Conservation (phyloP, 2,329 filamentous ascomycete species). For the Colletotrichum abscissum region DNA sequence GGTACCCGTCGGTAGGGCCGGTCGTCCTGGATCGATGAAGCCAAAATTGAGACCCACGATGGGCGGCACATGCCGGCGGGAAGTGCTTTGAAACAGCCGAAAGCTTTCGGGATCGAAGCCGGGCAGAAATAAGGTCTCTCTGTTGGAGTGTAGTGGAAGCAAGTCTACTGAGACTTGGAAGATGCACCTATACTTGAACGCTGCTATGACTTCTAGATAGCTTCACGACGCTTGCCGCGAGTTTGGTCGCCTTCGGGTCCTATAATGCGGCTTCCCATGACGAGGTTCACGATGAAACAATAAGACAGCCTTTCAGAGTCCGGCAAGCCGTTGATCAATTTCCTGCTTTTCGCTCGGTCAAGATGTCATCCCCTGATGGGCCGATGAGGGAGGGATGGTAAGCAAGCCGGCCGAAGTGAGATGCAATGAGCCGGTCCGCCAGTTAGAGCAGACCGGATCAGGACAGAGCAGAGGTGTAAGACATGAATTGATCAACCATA, state of each 20-base stretch:
- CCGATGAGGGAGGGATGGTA: not conserved
- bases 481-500: not conserved
- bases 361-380: not conserved
- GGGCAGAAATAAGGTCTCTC: not conserved
- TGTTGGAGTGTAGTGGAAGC: not conserved
- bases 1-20: not conserved
- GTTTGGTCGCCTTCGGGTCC: not conserved
- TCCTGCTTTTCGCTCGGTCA: not conserved
- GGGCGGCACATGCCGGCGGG: not conserved
- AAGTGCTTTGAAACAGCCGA: not conserved
- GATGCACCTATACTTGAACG: not conserved
- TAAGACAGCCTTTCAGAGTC: not conserved
- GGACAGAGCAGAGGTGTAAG: not conserved
- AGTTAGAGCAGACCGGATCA: not conserved
- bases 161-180: not conserved
- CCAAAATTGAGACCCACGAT: not conserved
- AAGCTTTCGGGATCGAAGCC: not conserved
- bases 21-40: not conserved
- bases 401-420: not conserved
- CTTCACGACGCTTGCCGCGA: not conserved
- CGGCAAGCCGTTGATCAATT: not conserved
- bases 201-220: not conserved
- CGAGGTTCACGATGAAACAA: not conserved
- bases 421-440: not conserved
- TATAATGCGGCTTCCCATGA: not conserved